Evolutionary conservation across 352 stramenopile species (phyloP).

Genomic region (Phytophthora hybrid): DNA sequence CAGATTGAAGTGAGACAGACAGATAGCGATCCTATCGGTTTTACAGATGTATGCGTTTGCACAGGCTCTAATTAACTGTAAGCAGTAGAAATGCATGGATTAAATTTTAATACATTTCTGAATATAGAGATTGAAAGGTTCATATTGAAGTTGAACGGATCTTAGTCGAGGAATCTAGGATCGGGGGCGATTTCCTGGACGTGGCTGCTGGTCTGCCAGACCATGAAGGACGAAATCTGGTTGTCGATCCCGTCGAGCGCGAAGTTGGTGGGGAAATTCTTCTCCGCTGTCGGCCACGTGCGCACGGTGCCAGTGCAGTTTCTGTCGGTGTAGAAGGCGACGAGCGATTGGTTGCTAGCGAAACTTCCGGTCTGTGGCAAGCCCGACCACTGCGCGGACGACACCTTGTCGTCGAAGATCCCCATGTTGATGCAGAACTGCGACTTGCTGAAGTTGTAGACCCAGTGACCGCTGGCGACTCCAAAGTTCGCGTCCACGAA

Average conservation of each 20-base stretch:
- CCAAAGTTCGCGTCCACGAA: constrained; percentile 19
- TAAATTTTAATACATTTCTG: no score
- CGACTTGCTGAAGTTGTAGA: constrained; percentile 5
- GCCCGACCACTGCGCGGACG: constrained; percentile 7
- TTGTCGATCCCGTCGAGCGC: constrained; percentile 8
- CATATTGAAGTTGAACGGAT: constrained; percentile 1
- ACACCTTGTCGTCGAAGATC: constrained; percentile 11
- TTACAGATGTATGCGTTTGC: no score
- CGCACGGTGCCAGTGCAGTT: background rate
- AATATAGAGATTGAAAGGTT: background rate
- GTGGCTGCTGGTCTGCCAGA: constrained; percentile 3
- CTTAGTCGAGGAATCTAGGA: no score
- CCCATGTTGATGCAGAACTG: constrained; percentile 4
- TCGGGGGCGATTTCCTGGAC: background rate
- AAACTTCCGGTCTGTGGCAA: constrained; percentile 13
- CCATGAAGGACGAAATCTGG: constrained; percentile 6
- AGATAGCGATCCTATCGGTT: background rate
- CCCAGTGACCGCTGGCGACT: constrained; percentile 1
- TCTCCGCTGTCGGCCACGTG: background rate
- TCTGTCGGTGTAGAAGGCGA: constrained; percentile 14
- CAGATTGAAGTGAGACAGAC: background rate
- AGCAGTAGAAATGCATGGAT: no score
- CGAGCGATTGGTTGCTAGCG: background rate
- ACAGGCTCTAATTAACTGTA: no score
- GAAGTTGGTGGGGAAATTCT: constrained; percentile 5